Evolutionary conservation across 768 basidiomycete species (phyloP).

Genomic region (Neoboletus magnificus): DNA sequence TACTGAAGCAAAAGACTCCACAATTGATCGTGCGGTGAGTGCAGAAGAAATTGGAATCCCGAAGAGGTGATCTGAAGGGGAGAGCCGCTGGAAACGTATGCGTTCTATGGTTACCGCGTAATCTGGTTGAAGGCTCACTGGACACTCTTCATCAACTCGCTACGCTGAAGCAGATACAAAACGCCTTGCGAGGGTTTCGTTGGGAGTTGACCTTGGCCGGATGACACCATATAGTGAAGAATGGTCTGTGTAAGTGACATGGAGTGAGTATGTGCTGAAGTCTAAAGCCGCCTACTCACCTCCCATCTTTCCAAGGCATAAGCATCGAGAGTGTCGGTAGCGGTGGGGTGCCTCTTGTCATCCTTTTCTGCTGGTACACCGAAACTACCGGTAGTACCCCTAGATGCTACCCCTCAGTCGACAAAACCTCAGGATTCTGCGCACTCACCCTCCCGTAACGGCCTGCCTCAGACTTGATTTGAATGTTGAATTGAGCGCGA

Average conservation of each 20-base stretch:
- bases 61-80: conserved; percentile 82
- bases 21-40: conserved; percentile 90
- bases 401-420: conserved; percentile 27
- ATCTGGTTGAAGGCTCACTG: conserved; percentile 45
- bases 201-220: conserved; percentile 72
- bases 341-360: conserved; percentile 52
- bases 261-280: not conserved
- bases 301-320: conserved; percentile 92
- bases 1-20: conserved; percentile 95
- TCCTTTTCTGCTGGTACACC: conserved; percentile 71
- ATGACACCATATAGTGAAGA: conserved; percentile 97
- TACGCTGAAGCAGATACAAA: conserved; percentile 74
- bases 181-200: conserved; percentile 80
- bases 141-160: conserved; percentile 77
- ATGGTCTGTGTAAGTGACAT: conserved; percentile 61
- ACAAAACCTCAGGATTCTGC: not conserved
- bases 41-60: conserved; percentile 95
- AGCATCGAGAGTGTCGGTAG: conserved; percentile 64
- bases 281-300: conserved; percentile 40
- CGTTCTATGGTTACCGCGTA: not conserved
- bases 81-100: conserved; percentile 41
- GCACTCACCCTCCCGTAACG: conserved; percentile 77
- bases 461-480: conserved; percentile 79
- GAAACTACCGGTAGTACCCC: conserved; percentile 78
- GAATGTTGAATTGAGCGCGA: conserved; percentile 71